phyloP scores from a whole-genome alignment of 345 rosid genomes.

The Euphorbia pulcherrima region DNA sequence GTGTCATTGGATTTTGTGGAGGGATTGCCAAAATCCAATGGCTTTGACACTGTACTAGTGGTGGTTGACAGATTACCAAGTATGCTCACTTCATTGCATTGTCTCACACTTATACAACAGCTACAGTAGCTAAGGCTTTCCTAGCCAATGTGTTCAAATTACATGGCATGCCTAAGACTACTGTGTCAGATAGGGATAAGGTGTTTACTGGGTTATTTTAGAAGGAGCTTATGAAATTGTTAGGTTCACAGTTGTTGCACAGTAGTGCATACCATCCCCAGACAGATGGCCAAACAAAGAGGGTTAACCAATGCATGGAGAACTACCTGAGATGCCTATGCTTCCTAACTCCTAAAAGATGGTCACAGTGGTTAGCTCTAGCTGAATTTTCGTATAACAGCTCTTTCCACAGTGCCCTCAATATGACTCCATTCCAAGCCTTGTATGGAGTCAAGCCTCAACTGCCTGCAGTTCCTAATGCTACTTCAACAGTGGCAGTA shows the following conservation, averaged over 20 bases:
- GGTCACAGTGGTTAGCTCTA: not conserved
- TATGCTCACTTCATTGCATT: not conserved
- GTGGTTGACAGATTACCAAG: slow-evolving; percentile 2
- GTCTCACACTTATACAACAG: not conserved
- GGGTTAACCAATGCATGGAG: not conserved
- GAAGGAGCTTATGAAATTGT: not conserved
- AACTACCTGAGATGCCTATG: not conserved
- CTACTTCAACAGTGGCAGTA: not conserved
- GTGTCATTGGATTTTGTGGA: slow-evolving; percentile 3
- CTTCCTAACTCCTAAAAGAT: not conserved
- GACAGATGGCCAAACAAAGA: not conserved
- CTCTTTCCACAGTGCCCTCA: no score
- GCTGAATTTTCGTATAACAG: not conserved
- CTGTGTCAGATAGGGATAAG: not conserved
- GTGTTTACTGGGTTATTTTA: not conserved
- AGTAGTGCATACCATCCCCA: not conserved
- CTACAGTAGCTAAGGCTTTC: no score
- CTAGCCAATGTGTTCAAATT: no score
- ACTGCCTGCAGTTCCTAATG: not conserved
- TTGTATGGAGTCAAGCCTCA: not conserved
- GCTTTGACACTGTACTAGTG: not conserved
- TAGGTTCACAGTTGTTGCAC: not conserved
- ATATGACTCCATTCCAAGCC: no score
- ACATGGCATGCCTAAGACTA: no score
- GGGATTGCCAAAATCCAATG: slow-evolving; percentile 4